A percentile compares a stretch with the other conserved stretches of the same genome.
These are phyloP conservation scores for Raddia guianensis DNA, from an alignment of 176 grass and related monocot genomes.

Conservation along the genomic window DNA sequence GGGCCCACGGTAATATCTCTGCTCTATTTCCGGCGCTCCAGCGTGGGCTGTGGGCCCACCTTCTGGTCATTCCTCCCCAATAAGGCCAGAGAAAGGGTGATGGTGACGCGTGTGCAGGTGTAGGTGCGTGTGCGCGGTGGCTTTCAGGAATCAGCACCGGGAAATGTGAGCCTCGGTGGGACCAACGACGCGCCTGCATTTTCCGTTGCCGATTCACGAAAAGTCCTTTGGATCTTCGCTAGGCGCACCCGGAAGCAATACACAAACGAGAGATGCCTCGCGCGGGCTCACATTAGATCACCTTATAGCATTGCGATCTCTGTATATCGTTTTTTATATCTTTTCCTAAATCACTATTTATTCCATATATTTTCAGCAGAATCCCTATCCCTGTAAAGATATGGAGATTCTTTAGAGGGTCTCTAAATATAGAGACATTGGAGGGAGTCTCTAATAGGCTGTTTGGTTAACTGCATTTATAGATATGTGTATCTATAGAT, in stretches of 20 bases:
- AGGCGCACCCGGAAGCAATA: not conserved
- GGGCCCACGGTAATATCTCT: not conserved
- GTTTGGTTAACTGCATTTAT: too few species aligned
- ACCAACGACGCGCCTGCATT: not conserved
- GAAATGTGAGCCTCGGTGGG: conserved; percentile 10
- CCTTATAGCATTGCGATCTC: too few species aligned
- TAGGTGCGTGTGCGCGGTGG: not conserved
- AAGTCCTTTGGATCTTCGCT: not conserved
- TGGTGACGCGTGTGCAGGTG: not conserved
- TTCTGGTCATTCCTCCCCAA: not conserved
- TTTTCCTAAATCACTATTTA: too few species aligned
- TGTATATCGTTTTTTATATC: too few species aligned
- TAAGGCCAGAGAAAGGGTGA: not conserved
- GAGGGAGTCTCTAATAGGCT: too few species aligned
- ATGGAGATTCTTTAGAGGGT: too few species aligned
- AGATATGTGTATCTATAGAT: too few species aligned
- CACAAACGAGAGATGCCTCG: too few species aligned
- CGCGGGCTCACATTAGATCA: too few species aligned
- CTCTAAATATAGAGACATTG: too few species aligned
- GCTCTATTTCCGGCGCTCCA: not conserved
- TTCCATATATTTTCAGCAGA: too few species aligned
- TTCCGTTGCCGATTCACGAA: not conserved
- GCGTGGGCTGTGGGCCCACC: not conserved
- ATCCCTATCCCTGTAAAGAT: too few species aligned
- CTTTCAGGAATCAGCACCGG: conserved; percentile 30